These are phyloP conservation scores for Crucibulum laeve DNA, from an alignment of 768 basidiomycete species.

Conservation along the genomic window DNA sequence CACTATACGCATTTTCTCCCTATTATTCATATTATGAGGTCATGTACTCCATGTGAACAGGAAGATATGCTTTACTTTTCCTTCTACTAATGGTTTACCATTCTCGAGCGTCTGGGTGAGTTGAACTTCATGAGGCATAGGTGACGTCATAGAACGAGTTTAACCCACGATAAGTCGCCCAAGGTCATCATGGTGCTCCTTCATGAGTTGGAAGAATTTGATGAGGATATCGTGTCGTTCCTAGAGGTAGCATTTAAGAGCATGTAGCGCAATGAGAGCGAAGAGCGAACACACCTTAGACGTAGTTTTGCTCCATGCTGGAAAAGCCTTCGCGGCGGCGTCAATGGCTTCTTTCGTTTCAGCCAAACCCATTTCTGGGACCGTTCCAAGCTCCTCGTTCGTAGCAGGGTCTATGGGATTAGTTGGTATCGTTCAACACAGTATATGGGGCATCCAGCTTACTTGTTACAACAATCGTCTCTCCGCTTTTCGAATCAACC, in stretches of 20 bases:
- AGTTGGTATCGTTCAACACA: neutral
- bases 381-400: constrained; percentile 72
- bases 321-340: constrained; percentile 77
- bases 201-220: constrained; percentile 77
- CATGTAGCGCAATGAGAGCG: neutral
- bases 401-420: constrained; percentile 79
- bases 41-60: neutral
- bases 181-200: constrained; percentile 83
- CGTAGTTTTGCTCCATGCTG: constrained; percentile 82
- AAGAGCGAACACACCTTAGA: constrained; percentile 58
- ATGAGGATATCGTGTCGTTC: constrained; percentile 74
- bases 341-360: constrained; percentile 85
- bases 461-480: constrained; percentile 76
- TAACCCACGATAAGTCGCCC: constrained; percentile 76
- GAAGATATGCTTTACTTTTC: constrained; percentile 46
- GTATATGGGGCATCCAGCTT: constrained; percentile 19
- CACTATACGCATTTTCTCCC: constrained; percentile 83
- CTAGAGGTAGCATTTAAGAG: constrained; percentile 1
- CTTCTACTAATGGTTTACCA: constrained; percentile 85
- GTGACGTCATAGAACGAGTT: constrained; percentile 19
- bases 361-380: constrained; percentile 84
- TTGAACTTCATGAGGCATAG: constrained; percentile 7
- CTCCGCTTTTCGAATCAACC: constrained; percentile 74
- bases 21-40: constrained; percentile 19
- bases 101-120: constrained; percentile 81